Base-by-base conservation (phyloP, 805 yeast species). In the Sugiyamaella americana region DNA sequence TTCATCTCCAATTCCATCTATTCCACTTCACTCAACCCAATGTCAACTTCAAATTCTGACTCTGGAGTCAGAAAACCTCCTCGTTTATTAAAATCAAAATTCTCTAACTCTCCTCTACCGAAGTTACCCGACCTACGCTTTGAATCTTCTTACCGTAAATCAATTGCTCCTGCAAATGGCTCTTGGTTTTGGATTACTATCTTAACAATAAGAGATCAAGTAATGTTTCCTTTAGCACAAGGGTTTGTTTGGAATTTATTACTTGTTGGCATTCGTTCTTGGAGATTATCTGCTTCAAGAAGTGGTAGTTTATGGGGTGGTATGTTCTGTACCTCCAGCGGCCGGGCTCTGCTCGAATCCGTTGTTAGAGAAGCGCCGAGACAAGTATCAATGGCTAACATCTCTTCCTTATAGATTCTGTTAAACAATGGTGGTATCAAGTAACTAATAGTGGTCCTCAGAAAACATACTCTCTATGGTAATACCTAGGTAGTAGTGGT, bases 221-320 rank as follows among this genome's bases (percentile, higher is more conserved):
- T 64, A 37, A 19, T 61, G 17, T 52, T 61, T 47, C 69, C 68
- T 2, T 49, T 65, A 22, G 47, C 50, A 3, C 68, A 64, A 50
- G 70, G 70, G 16, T 60, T 63, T 24, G 45, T 57, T 35, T 65
- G 68, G 69, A 63, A 63, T 5, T 37, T 63, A 23, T 40, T 44
- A 30, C 36, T 57, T 20, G 32, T 45, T 3, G 51, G 50, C 8
- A 19, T 42, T 16, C 22, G 43, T 17, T 23, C 56, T 13, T 53
- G 56, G 54, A 17, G 38, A 16, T 16, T 24, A 3, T 20, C 34
- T 13, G 51, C 51, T 3, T 26, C 51, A 2, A 6, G 22, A 3
- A 48, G 34, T 35, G 56, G 56, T 1, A 23, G 45, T 5, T 13
- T 24, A 8, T 53, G 53, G 54, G 56, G 54, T 3, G 21, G 54